Base-by-base conservation (phyloP, 306 rosid species). In the Fagus crenata region DNA sequence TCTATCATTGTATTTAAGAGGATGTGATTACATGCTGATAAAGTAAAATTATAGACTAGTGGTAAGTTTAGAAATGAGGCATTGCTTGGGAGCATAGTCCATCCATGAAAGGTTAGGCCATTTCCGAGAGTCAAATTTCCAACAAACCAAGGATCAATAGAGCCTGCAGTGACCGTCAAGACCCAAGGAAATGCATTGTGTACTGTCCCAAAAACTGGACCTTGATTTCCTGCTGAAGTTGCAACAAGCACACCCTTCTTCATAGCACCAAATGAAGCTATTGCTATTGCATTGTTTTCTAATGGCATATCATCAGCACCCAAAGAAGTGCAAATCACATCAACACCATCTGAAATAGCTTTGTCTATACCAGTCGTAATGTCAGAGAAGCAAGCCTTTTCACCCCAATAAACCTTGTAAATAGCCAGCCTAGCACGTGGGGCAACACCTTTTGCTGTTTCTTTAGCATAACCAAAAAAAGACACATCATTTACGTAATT, bases 391-490 rank as follows among this genome's bases (percentile, higher is more conserved):
- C 5, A 71, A 0, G 28, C 82, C 69, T 0, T 82, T 2, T 73
- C 89, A 0, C 73, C 81, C 89, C 89, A 85, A 3, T 73, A 11
- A 1, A 77, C 81, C 51, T 86, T 83, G 51, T 83, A 83, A 80
- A 77, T 80, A 5, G 85, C 81, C 4, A 86, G 36, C 69, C 74
- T 77, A 2, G 89, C 86, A 8, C 56, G 5, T 1, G 89, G 89
- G 2, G 89, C 89, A 32, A 86, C 75, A 0, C 89, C 89, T 80
- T 70, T 86, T 1, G 89, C 83, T 22, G 53, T 71, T 4, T 86
- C 89, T 59, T 71, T 65, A 1, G 83, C 83, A 22, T 83, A 83
- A 7, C 89, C 85, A 71, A 86, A 83, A 65, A 14, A 86, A 0
- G 89, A 86, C 0, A 69, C 86, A 31, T 13, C 77, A 0, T 71